Conservation (phyloP, 2,329 filamentous ascomycete species). For the Lasiodiplodia theobromae region DNA sequence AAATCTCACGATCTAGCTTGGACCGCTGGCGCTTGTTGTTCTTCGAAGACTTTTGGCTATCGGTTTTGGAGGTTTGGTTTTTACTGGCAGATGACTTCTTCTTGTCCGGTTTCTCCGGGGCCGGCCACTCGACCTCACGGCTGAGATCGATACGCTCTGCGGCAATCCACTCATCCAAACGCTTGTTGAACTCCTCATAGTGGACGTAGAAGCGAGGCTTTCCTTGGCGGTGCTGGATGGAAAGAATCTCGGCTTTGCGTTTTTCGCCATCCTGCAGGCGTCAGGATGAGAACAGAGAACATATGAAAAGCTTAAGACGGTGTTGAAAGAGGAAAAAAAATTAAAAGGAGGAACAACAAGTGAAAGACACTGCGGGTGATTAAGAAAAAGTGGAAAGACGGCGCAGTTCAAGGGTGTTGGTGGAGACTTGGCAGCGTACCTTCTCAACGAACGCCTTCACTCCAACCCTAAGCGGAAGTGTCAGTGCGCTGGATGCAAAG, state of each 20-base stretch:
- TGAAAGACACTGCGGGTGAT: not conserved
- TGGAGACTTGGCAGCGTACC: conserved; percentile 56
- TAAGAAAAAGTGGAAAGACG: conserved; percentile 33
- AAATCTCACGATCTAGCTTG: conserved; percentile 61
- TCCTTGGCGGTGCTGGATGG: conserved; percentile 88
- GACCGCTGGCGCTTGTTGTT: conserved; percentile 55
- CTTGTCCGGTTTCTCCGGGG: conserved; percentile 88
- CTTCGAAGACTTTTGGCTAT: conserved; percentile 54
- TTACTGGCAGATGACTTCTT: conserved; percentile 68
- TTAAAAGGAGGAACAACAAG: not conserved
- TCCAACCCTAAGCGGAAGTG: conserved; percentile 60
- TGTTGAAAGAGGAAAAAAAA: not conserved
- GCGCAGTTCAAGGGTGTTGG: conserved; percentile 33
- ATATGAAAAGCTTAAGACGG: not conserved
- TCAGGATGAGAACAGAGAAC: conserved; percentile 16
- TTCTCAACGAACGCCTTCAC: conserved; percentile 74
- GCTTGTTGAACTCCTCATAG: conserved; percentile 98
- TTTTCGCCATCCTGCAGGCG: conserved; percentile 72
- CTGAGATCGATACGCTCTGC: conserved; percentile 82
- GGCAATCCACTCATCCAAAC: conserved; percentile 86
- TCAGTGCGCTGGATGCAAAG: conserved; percentile 27
- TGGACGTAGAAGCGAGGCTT: conserved; percentile 93
- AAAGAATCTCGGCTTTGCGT: conserved; percentile 94
- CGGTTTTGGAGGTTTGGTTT: conserved; percentile 41
- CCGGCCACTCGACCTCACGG: conserved; percentile 95